These are phyloP conservation scores for Colletotrichum kahawae DNA, from an alignment of 2,329 filamentous ascomycete genomes.

Conservation along the genomic window DNA sequence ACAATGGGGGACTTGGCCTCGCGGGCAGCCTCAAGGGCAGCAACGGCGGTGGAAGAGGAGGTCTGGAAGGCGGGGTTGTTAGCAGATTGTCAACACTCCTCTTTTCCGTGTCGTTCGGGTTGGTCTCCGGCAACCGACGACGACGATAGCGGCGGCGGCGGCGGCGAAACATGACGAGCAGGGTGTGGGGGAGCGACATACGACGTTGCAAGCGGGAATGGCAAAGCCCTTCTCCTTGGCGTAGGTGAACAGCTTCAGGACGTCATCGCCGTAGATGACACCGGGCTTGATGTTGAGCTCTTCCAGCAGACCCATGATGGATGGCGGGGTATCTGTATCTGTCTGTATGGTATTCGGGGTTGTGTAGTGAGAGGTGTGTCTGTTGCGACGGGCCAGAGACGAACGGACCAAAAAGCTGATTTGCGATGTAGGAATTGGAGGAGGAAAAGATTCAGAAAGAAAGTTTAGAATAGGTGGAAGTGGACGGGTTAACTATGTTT, in stretches of 20 bases:
- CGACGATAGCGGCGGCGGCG: background rate
- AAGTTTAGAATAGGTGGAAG: constrained; percentile 4
- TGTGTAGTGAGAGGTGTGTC: background rate
- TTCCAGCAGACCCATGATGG: constrained; percentile 35
- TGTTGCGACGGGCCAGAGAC: background rate
- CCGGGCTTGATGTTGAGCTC: constrained; percentile 57
- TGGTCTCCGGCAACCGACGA: background rate
- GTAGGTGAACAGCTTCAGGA: constrained; percentile 80
- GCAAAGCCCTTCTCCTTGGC: constrained; percentile 87
- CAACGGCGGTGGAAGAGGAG: constrained; percentile 82
- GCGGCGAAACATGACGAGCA: background rate
- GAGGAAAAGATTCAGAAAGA: background rate
- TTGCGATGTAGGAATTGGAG: background rate
- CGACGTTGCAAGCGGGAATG: constrained; percentile 88
- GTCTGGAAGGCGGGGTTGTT: constrained; percentile 46
- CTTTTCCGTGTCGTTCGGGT: background rate
- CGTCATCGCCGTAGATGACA: constrained; percentile 60
- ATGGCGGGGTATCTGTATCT: constrained; percentile 13
- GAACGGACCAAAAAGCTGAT: background rate
- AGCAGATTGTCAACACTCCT: background rate
- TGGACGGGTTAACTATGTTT: constrained; percentile 18
- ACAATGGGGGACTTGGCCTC: constrained; percentile 92
- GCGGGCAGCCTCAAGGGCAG: constrained; percentile 91
- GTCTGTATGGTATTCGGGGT: background rate
- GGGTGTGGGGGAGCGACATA: constrained; percentile 9